Conservation (phyloP, 1,284 basidiomycete genomes). For the Leucoagaricus sp. region DNA sequence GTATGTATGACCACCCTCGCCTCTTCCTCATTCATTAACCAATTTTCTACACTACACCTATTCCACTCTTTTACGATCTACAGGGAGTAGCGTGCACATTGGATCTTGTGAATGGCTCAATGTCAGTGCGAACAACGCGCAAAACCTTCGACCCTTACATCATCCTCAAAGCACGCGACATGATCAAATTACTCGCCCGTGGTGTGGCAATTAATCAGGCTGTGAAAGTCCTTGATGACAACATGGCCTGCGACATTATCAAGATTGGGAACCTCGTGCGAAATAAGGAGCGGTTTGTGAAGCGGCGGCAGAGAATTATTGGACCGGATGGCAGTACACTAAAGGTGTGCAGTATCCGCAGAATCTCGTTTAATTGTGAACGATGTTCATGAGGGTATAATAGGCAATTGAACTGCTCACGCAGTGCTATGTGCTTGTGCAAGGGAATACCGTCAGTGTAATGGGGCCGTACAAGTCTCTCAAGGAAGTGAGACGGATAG, state of each 20-base stretch:
- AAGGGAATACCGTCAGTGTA: slow-evolving; percentile 96
- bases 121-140: slow-evolving; percentile 96
- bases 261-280: slow-evolving; percentile 95
- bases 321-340: slow-evolving; percentile 96
- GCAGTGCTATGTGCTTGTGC: slow-evolving; percentile 96
- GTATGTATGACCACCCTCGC: slow-evolving; percentile 41
- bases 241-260: slow-evolving; percentile 94
- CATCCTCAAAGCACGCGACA: slow-evolving; percentile 92
- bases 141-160: slow-evolving; percentile 98
- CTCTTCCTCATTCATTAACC: not conserved
- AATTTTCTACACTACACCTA: not conserved
- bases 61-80: not conserved
- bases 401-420: slow-evolving; percentile 98
- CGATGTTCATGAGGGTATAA: too few relatives aligned
- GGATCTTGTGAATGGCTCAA: slow-evolving; percentile 94
- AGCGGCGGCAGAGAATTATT: slow-evolving; percentile 94
- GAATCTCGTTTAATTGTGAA: not conserved
- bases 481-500: slow-evolving; percentile 94
- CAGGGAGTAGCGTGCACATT: slow-evolving; percentile 91
- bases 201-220: slow-evolving; percentile 87
- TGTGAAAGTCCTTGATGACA: slow-evolving; percentile 89
- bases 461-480: slow-evolving; percentile 97
- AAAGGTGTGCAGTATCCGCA: slow-evolving; percentile 62
- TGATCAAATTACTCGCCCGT: slow-evolving; percentile 94
- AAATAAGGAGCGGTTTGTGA: slow-evolving; percentile 98